Base-by-base conservation (phyloP, 2,329 filamentous ascomycete species). In the Pochonia chlamydosporia region DNA sequence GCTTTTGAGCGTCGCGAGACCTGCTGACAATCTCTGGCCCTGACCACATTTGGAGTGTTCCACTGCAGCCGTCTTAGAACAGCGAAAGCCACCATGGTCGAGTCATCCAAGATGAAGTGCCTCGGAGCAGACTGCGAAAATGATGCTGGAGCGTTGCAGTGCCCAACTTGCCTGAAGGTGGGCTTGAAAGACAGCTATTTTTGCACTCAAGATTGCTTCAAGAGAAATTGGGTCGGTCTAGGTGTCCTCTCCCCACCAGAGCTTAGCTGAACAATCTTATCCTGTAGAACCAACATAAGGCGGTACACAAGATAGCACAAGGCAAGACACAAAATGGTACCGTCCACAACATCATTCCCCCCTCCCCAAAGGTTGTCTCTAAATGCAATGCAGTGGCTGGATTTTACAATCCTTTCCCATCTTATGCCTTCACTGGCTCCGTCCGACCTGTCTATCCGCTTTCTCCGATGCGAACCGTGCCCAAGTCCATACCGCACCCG, bases 131-230 rank as follows among this genome's bases (percentile, higher is more conserved):
- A 93, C 67, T 99, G 93, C 75, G 75, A 79, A 36, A 96, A 96
- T 53, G 85, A 91, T 53, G 91, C 91, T 49, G 84, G 88, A 50
- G 75, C 84, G 44, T 73, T 99, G 40, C 91, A 97, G 68, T 99
- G 93, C 68, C 93, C 93, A 47, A 97, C 88, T 41, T 99, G 93
- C 66, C 77, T 96, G 61, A 96, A 96, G 71, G 73, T 91, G 41
- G 88, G 86, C 46, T 85, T 84, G 59, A 83, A 90, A 63, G 89
- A 92, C 62, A 95, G 89, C 72, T 96, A 83, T 70, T 99, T 97
- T 73, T 99, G 93, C 74, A 90, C 90, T 21, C 93, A 99, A 69
- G 93, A 97, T 59, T 99, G 93, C 75, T 99, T 99, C 73, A 97
- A 96, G 78, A 85, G 84, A 68, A 97, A 90, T 75, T 99, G 93